phyloP scores from a whole-genome alignment of 257 asterid species.

The Petrea volubilis region DNA sequence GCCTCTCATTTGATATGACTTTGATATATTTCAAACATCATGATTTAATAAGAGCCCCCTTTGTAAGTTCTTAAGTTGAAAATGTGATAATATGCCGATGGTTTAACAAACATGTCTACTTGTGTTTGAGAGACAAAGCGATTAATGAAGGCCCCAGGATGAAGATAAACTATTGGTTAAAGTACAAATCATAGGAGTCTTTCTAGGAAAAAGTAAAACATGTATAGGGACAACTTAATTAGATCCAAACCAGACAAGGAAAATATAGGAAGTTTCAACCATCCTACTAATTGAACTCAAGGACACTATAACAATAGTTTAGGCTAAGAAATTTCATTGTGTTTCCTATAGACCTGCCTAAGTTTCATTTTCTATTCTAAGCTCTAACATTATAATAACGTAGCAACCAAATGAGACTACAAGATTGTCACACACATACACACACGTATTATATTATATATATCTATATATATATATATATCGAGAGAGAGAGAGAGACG shows the following conservation, averaged over 20 bases:
- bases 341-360: neutral
- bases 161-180: neutral
- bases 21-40: neutral
- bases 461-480: too few relatives aligned
- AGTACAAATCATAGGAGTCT: slow-evolving; percentile 19
- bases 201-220: slow-evolving; percentile 22
- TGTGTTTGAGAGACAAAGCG: slow-evolving; percentile 15
- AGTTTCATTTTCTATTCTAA: neutral
- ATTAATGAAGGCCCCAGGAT: neutral
- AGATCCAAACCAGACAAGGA: slow-evolving; percentile 5
- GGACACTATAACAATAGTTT: neutral
- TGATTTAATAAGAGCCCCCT: slow-evolving; percentile 12
- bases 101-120: slow-evolving; percentile 20
- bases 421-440: neutral
- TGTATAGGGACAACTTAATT: slow-evolving; percentile 30
- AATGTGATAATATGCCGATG: slow-evolving; percentile 15
- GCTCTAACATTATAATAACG: slow-evolving; percentile 19
- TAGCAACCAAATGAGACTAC: slow-evolving; percentile 21
- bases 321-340: slow-evolving; percentile 9
- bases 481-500: neutral
- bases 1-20: too few relatives aligned
- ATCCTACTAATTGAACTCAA: neutral
- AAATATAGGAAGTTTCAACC: neutral
- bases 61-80: slow-evolving; percentile 11
- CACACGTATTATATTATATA: too few relatives aligned